Evolutionary conservation across 108 stramenopile genomes (phyloP), one percentile per base, ranked within the genome.

Genomic region (Cylindrotheca closterium): DNA sequence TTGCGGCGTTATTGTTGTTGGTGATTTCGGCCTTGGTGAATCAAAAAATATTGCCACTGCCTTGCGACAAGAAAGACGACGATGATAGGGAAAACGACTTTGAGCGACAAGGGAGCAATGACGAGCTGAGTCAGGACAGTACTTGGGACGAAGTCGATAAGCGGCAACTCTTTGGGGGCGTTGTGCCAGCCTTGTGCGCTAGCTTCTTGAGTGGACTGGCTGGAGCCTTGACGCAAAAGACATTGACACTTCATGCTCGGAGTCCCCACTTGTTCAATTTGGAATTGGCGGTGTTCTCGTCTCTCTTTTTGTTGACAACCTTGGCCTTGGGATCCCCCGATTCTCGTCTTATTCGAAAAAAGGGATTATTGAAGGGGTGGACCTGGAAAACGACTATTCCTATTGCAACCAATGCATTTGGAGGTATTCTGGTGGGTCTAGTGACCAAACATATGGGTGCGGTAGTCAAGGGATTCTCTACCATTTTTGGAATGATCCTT

Each of bases 371-470:
- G 8, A 45, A 50, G 19, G 78, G 81, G 30, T 88, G 87, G 87
- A 83, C 84, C 19, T 67, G 58, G 15, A 47, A 71, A 26, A 83
- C 84, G 33, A 80, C 75, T 51, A 80, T 88, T 58, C 87, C 87
- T 2, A 68, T 88, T 23, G 63, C 78, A n/a, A 78, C 79, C 12
- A 81, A 95, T 62, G 84, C 91, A 2, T 59, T 76, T 27, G 94
- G 96, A 2, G 96, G 94, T 5, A 82, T 97, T 21, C 27, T 95
- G 2, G 96, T 97, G 2, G 96, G 96, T 2, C 74, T 92, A 30
- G 96, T 96, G 15, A 91, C 89, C n/a, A 94, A 94, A 64, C 68
- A 90, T 65, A 83, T 86, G 0, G 93, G 93, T 15, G 79, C 82
- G 32, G 88, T 93, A 1, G 47, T 74, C 5, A 93, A 93, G 59